These are phyloP conservation scores for Cicer chorassanicum DNA, from an alignment of 306 rosid species.

Conservation along the genomic window DNA sequence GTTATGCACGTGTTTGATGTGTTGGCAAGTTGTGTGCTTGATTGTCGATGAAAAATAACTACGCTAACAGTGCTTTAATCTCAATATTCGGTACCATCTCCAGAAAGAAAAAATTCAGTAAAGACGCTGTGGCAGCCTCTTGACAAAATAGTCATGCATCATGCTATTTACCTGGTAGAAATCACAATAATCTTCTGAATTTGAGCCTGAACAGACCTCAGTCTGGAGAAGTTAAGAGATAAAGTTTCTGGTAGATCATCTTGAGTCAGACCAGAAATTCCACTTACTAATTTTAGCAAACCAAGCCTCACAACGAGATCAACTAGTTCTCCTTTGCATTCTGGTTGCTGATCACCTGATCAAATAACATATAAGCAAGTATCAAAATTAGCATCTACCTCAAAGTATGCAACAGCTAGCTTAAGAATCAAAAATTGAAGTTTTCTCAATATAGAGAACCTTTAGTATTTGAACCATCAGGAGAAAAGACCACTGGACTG, in stretches of 20 bases:
- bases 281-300: slow-evolving; percentile 69
- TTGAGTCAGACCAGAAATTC: slow-evolving; percentile 69
- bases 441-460: slow-evolving; percentile 47
- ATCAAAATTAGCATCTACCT: slow-evolving; percentile 5
- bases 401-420: slow-evolving; percentile 14
- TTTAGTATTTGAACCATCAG: slow-evolving; percentile 46
- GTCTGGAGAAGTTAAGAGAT: slow-evolving; percentile 68
- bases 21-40: no score
- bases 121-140: not conserved
- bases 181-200: slow-evolving; percentile 83
- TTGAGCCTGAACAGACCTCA: slow-evolving; percentile 89
- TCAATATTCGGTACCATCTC: slow-evolving; percentile 1
- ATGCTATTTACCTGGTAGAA: slow-evolving; percentile 62
- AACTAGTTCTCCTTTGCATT: slow-evolving; percentile 78
- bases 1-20: no score
- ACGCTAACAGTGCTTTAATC: not conserved
- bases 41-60: not conserved
- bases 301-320: slow-evolving; percentile 83
- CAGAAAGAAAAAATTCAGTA: not conserved
- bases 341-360: slow-evolving; percentile 68
- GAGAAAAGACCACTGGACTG: slow-evolving; percentile 42
- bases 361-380: slow-evolving; percentile 14
- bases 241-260: slow-evolving; percentile 78
- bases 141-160: slow-evolving; percentile 8
- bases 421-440: slow-evolving; percentile 10